Conservation (phyloP, 495 filamentous ascomycete species). For the Talaromyces liani region DNA sequence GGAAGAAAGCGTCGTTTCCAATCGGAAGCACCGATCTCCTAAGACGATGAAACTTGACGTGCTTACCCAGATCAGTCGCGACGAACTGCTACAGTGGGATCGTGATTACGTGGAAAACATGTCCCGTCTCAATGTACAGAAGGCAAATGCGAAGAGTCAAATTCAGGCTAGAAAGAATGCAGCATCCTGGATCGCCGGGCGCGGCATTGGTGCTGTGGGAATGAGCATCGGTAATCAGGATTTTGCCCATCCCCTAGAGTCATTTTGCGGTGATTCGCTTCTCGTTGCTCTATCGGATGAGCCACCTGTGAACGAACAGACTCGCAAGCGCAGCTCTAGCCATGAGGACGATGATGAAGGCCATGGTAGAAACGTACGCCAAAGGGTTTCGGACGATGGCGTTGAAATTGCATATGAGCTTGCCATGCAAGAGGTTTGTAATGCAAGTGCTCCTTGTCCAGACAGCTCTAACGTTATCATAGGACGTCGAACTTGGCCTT, state of each 20-base stretch:
- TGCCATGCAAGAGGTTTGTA: constrained; percentile 7
- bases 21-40: constrained; percentile 10
- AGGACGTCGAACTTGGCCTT: constrained; percentile 55
- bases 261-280: constrained; percentile 50
- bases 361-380: constrained; percentile 33
- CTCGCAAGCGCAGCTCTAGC: constrained; percentile 33
- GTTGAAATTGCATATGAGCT: constrained; percentile 25
- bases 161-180: constrained; percentile 49
- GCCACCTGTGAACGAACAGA: constrained; percentile 9
- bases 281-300: constrained; percentile 35
- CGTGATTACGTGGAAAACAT: constrained; percentile 50
- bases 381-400: constrained; percentile 19
- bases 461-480: neutral
- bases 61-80: constrained; percentile 42
- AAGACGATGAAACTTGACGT: constrained; percentile 10
- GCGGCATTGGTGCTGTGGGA: constrained; percentile 52
- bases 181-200: constrained; percentile 42
- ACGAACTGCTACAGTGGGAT: constrained; percentile 51
- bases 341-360: constrained; percentile 20
- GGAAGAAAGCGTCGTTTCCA: constrained; percentile 9
- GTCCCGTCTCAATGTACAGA: constrained; percentile 35
- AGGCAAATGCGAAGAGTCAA: constrained; percentile 28
- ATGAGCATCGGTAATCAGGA: constrained; percentile 32
- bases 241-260: constrained; percentile 35
- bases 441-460: constrained; percentile 8